Base-by-base conservation (phyloP, 306 rosid genomes). In the Ormosia emarginata region DNA sequence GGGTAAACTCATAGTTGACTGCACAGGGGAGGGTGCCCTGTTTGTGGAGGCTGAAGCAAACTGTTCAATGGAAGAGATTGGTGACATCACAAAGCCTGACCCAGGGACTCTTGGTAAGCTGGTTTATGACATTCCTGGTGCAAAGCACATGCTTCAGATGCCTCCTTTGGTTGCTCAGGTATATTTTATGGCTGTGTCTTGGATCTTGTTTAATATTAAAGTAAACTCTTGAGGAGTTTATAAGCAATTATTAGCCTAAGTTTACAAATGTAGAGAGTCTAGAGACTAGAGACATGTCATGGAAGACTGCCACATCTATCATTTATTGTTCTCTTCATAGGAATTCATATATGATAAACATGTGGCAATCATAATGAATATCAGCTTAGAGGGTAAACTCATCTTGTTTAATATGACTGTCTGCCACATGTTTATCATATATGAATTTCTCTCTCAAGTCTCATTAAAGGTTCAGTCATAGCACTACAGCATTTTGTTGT, bases 101-200 rank as follows among this genome's bases (percentile, higher is more conserved):
- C 94, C 97, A 1, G 85, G 88, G 14, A 90, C 92, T 80, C 94
- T 93, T 78, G 94, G 97, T 17, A 86, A 79, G 89, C 91, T 95
- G n/a, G 94, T 95, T 78, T 92, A 90, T 89, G 91, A 90, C 30
- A 86, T 95, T 74, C 99, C 98, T 12, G 97, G 88, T 18, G 99
- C 97, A 29, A 92, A 88, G 17, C 88, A 90, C 87, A 90, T 95
- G 4, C 96, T 95, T 74, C 93, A 95, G 79, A 92, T 91, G 59
- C 99, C 98, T 88, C 99, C 89, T 83, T 79, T 95, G 76, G 88
- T 91, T 80, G 98, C 86, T 32, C 98, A 95, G 99, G 98, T 93
- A 47, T 68, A 75, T 74, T 70, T 74, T 40, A 2, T 78, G 67
- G 72, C 13, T 86, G 76, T 30, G 77, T 74, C 75, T 84, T 91